Conservation (phyloP, 2,329 filamentous ascomycete species). For the Coniochaeta ligniaria region DNA sequence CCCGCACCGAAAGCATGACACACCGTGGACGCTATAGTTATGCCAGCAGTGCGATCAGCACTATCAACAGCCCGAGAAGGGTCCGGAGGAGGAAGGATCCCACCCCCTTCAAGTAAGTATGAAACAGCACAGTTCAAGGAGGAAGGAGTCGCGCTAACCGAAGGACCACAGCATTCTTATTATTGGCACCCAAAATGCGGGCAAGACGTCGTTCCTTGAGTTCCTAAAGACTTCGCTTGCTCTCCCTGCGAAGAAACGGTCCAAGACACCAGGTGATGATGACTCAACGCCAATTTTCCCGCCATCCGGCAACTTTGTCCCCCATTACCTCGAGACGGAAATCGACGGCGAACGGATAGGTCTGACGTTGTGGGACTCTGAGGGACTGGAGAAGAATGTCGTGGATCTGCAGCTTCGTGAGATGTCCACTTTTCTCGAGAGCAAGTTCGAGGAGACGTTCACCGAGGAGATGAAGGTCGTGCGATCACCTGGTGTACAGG, state of each 20-base stretch:
- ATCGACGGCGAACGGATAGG: slow-evolving; percentile 88
- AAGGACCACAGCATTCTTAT: slow-evolving; percentile 65
- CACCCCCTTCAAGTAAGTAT: slow-evolving; percentile 91
- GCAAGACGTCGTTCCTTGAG: slow-evolving; percentile 95
- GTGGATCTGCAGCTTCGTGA: slow-evolving; percentile 91
- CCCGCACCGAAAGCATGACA: slow-evolving; percentile 88
- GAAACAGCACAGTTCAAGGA: not conserved
- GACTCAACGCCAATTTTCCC: slow-evolving; percentile 45
- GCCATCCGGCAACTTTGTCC: slow-evolving; percentile 66
- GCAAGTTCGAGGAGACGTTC: slow-evolving; percentile 98
- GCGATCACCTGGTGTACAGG: slow-evolving; percentile 82
- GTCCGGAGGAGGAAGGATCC: slow-evolving; percentile 94
- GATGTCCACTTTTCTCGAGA: slow-evolving; percentile 87
- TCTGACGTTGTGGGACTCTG: slow-evolving; percentile 92
- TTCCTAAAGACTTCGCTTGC: slow-evolving; percentile 85
- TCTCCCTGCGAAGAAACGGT: slow-evolving; percentile 71
- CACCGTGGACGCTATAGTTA: slow-evolving; percentile 95
- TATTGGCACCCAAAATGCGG: slow-evolving; percentile 77
- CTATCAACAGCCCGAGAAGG: slow-evolving; percentile 85
- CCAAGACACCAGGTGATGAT: slow-evolving; percentile 47
- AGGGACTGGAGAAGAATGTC: slow-evolving; percentile 88
- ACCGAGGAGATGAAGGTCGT: slow-evolving; percentile 96
- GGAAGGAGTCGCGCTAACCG: not conserved
- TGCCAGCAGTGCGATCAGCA: slow-evolving; percentile 83
- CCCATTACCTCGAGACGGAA: slow-evolving; percentile 88